phyloP scores from a whole-genome alignment of 805 yeast species.

The Teunomyces atbi region DNA sequence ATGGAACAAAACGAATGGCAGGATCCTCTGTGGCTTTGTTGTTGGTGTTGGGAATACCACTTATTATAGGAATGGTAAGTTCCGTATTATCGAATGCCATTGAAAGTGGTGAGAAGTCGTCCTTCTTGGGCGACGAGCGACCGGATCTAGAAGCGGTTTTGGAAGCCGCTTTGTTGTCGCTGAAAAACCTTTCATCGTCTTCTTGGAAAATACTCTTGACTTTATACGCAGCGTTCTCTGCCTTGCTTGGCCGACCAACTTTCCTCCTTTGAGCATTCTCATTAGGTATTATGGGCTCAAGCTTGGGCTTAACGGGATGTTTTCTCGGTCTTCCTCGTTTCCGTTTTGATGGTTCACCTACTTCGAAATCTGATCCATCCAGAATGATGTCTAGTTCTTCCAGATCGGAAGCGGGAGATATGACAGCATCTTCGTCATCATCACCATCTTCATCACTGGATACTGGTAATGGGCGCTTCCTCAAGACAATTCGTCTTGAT shows the following conservation, averaged over 20 bases:
- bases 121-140: not conserved
- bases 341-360: not conserved
- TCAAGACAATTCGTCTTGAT: constrained; percentile 3
- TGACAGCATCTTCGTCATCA: constrained; percentile 5
- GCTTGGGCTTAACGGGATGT: not conserved
- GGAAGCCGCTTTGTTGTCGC: constrained; percentile 13
- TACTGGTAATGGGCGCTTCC: not conserved
- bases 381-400: not conserved
- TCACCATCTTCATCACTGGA: constrained; percentile 12
- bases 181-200: constrained; percentile 28
- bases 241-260: constrained; percentile 30
- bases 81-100: not conserved
- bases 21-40: constrained; percentile 11
- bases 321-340: constrained; percentile 3
- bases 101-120: not conserved
- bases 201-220: constrained; percentile 36
- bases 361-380: constrained; percentile 1
- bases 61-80: constrained; percentile 19
- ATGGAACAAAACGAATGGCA: constrained; percentile 19
- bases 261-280: constrained; percentile 7
- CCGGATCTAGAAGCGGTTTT: not conserved
- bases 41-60: constrained; percentile 19
- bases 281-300: not conserved
- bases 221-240: constrained; percentile 21
- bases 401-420: constrained; percentile 1